Evolutionary conservation across 805 yeast species (phyloP).

Genomic region (Pichia rugopelliculosa): DNA sequence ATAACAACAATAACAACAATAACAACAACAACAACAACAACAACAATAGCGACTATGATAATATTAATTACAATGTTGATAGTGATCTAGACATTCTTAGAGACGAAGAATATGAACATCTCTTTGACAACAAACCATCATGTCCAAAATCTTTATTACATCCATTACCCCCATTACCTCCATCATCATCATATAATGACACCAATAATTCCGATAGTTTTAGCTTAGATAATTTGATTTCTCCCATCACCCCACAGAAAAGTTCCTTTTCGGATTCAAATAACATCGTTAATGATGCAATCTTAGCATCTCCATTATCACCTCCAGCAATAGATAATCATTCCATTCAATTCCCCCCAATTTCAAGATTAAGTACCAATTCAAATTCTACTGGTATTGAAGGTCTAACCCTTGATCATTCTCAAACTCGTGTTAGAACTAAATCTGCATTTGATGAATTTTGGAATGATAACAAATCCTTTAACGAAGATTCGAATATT

Average conservation of each 20-base stretch:
- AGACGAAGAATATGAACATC: neutral
- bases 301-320: neutral
- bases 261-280: neutral
- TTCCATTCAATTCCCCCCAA: neutral
- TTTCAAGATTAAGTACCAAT: neutral
- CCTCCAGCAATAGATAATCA: neutral
- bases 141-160: neutral
- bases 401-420: neutral
- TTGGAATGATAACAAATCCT: neutral
- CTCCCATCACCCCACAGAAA: neutral
- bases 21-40: neutral
- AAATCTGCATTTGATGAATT: conserved; percentile 1
- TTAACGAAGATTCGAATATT: neutral
- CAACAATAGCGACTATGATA: neutral
- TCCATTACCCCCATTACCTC: neutral
- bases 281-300: neutral
- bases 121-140: neutral
- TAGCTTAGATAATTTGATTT: neutral
- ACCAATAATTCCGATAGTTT: neutral
- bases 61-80: neutral
- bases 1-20: neutral
- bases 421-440: neutral
- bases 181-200: neutral
- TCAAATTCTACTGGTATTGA: neutral
- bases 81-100: too few species aligned